A percentile compares a stretch with the other conserved stretches of the same genome.
Evolutionary conservation across 2,329 filamentous ascomycete species (phyloP).

Genomic region (Metarhizium humberi): DNA sequence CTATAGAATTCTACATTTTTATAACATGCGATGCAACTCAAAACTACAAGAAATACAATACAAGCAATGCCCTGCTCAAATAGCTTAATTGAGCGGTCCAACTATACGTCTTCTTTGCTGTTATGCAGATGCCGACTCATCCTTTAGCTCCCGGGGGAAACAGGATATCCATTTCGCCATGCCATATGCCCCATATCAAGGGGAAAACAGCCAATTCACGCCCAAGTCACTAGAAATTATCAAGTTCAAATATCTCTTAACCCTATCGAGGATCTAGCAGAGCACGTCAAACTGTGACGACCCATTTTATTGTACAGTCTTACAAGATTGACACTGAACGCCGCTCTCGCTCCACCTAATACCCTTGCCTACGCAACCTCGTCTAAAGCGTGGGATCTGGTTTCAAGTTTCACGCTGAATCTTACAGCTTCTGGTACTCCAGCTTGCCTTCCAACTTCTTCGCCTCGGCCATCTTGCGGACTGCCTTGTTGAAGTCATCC

Average conservation of each 20-base stretch:
- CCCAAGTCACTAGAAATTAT: too few relatives aligned
- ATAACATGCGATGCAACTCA: too few relatives aligned
- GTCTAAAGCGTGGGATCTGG: not conserved
- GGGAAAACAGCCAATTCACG: too few relatives aligned
- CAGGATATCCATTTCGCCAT: too few relatives aligned
- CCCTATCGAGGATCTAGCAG: not conserved
- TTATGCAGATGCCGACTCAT: too few relatives aligned
- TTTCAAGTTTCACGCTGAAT: not conserved
- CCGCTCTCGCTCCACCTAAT: not conserved
- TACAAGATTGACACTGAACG: not conserved
- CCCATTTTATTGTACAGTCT: not conserved
- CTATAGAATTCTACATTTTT: too few relatives aligned
- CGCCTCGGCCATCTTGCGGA: conserved; percentile 90
- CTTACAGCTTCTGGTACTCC: conserved; percentile 89
- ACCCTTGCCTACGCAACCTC: not conserved
- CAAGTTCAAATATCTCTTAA: not conserved
- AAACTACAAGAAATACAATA: too few relatives aligned
- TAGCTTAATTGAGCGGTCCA: too few relatives aligned
- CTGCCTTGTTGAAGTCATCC: conserved; percentile 98
- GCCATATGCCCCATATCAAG: too few relatives aligned
- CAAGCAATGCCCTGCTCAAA: too few relatives aligned
- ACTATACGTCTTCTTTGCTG: too few relatives aligned
- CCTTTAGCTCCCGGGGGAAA: too few relatives aligned
- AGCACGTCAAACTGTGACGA: not conserved
- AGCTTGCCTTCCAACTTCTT: conserved; percentile 99